Evolutionary conservation across 2,329 filamentous ascomycete genomes (phyloP), one percentile per base, ranked within the genome.

Genomic region (Nectriaceae sp.): DNA sequence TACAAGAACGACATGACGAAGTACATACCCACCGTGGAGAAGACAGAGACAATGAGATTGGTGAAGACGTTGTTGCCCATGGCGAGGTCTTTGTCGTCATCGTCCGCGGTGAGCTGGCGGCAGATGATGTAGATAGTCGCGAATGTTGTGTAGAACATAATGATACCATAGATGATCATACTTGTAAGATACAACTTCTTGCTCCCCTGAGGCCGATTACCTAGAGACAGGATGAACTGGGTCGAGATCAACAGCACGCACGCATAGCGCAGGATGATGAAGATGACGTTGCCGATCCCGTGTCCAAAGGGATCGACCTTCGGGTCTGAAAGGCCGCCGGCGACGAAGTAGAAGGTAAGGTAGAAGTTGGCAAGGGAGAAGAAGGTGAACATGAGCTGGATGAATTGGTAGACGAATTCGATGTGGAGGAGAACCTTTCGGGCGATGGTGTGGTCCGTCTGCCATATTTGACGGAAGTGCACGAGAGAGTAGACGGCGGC

Each of bases 321-420:
- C 0, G 82, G 75, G 62, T 97, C 90, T 0, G 88, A 82, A 15
- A 99, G 79, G 35, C 92, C 95, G 37, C 94, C 94, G 19, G 91
- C 91, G 57, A 99, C 87, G 75, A 99, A 99, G 80, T 92, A 99
- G 74, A 99, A 99, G 49, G 92, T 96, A 44, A 99, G 85, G 70
- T 97, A 99, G 78, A 97, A 99, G 76, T 99, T 99, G 70, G 93
- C 92, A 35, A 99, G 84, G 11, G 93, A 96, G 76, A 99, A 97
- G 76, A 90, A 99, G 39, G 94, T 99, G 75, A 99, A 99, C 52
- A 96, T 70, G 13, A 99, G 83, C 65, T 91, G 89, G 59, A 97
- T 80, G 67, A 96, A 87, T 68, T 99, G 94, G 70, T 99, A 99
- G 59, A 96, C 70, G 66, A 97, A 97, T 69, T 99, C 94, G 60